These are phyloP conservation scores for Populus hybrid DNA, from an alignment of 441 rosid genomes.

Conservation along the genomic window DNA sequence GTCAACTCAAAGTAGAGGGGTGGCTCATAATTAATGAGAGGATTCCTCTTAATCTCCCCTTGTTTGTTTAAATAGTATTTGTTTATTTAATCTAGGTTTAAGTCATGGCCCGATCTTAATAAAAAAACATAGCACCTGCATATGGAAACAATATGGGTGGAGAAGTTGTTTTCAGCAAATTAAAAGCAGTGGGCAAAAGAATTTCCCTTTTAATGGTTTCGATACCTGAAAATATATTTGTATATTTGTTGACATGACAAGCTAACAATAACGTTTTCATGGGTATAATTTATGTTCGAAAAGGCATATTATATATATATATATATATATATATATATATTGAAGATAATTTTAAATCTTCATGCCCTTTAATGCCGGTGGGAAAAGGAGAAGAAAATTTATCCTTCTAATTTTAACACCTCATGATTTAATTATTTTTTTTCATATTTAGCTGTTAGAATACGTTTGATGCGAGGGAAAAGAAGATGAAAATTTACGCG, in stretches of 20 bases:
- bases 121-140: slow-evolving; percentile 27
- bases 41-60: slow-evolving; percentile 14
- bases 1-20: slow-evolving; percentile 28
- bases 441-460: too few relatives aligned
- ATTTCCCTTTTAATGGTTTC: slow-evolving; percentile 39
- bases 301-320: too few relatives aligned
- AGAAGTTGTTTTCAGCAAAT: slow-evolving; percentile 44
- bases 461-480: too few relatives aligned
- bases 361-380: too few relatives aligned
- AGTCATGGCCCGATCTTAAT: slow-evolving; percentile 23
- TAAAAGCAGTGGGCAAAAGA: slow-evolving; percentile 45
- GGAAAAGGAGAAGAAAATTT: too few relatives aligned
- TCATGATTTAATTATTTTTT: too few relatives aligned
- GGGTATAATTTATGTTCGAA: neutral
- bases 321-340: too few relatives aligned
- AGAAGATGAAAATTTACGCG: too few relatives aligned
- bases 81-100: slow-evolving; percentile 20
- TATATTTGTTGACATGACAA: slow-evolving; percentile 14
- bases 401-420: too few relatives aligned
- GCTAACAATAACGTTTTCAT: neutral
- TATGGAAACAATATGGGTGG: slow-evolving; percentile 41
- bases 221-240: slow-evolving; percentile 20
- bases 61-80: slow-evolving; percentile 1
- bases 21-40: slow-evolving; percentile 13
- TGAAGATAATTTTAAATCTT: too few relatives aligned